These are phyloP conservation scores for Chamaenerion angustifolium DNA, from an alignment of 345 rosid genomes.

Conservation along the genomic window DNA sequence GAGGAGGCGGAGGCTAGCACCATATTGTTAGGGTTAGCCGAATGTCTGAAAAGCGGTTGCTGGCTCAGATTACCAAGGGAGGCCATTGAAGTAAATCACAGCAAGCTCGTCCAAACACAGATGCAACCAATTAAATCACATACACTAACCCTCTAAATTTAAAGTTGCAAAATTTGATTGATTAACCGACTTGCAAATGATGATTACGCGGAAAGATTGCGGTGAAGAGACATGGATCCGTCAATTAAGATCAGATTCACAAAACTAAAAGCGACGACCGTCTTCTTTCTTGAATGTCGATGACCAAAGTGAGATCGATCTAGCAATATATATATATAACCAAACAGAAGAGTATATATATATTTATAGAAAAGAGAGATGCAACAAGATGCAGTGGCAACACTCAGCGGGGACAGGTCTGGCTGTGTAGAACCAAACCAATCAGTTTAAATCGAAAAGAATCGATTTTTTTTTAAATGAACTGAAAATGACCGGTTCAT, in stretches of 20 bases:
- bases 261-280: neutral
- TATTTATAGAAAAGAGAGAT: no score
- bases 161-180: neutral
- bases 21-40: conserved; percentile 8
- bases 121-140: conserved; percentile 3
- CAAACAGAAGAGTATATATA: no score
- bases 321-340: no score
- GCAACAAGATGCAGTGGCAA: no score
- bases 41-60: conserved; percentile 23
- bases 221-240: conserved; percentile 5
- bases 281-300: no score
- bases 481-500: no score
- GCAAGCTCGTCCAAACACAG: neutral
- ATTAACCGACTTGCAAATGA: neutral
- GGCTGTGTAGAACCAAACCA: no score
- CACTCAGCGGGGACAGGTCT: no score
- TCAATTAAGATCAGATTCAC: conserved; percentile 3
- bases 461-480: no score
- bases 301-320: neutral
- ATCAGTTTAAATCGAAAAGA: no score
- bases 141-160: neutral
- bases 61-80: conserved; percentile 19
- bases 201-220: neutral
- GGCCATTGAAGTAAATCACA: conserved; percentile 14
- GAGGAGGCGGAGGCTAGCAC: conserved; percentile 10